These are phyloP conservation scores for Annona squamosa DNA, from an alignment of 164 flowering plant genomes.

Conservation along the genomic window DNA sequence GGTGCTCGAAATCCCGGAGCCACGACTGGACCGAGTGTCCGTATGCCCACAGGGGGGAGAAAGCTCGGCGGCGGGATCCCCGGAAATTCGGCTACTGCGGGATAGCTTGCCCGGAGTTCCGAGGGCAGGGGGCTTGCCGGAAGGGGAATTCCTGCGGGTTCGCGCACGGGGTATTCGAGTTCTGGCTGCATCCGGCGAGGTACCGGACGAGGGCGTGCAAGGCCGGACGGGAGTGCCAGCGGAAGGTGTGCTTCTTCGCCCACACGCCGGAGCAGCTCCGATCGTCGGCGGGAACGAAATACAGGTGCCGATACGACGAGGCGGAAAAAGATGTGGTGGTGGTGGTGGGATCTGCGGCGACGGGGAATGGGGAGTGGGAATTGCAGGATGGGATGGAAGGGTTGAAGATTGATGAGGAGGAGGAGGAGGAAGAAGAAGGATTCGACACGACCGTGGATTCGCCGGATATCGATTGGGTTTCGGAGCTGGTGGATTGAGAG, in stretches of 20 bases:
- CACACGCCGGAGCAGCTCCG: conserved; percentile 48
- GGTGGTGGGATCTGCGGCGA: neutral
- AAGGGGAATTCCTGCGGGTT: conserved; percentile 37
- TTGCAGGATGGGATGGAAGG: conserved; percentile 18
- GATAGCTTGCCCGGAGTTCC: conserved; percentile 35
- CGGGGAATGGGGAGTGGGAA: conserved; percentile 7
- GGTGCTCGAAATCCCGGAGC: conserved; percentile 26
- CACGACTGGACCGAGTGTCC: conserved; percentile 61
- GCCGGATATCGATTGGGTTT: conserved; percentile 38
- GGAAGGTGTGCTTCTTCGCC: conserved; percentile 67
- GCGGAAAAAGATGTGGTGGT: neutral
- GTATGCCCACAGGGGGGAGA: conserved; percentile 48
- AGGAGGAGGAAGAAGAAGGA: conserved; percentile 1
- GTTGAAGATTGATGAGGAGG: conserved; percentile 19
- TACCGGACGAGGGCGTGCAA: conserved; percentile 56
- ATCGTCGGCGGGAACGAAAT: neutral
- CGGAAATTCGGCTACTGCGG: conserved; percentile 22
- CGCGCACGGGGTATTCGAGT: conserved; percentile 63
- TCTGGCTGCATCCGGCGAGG: conserved; percentile 56
- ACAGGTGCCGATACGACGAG: neutral
- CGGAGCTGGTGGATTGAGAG: conserved; percentile 31
- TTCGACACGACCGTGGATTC: conserved; percentile 12
- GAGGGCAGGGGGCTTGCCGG: conserved; percentile 26
- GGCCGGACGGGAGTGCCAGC: conserved; percentile 32
- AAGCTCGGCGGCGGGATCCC: conserved; percentile 47